phyloP scores from a whole-genome alignment of 768 basidiomycete genomes.

The Infundibulicybe gibba region DNA sequence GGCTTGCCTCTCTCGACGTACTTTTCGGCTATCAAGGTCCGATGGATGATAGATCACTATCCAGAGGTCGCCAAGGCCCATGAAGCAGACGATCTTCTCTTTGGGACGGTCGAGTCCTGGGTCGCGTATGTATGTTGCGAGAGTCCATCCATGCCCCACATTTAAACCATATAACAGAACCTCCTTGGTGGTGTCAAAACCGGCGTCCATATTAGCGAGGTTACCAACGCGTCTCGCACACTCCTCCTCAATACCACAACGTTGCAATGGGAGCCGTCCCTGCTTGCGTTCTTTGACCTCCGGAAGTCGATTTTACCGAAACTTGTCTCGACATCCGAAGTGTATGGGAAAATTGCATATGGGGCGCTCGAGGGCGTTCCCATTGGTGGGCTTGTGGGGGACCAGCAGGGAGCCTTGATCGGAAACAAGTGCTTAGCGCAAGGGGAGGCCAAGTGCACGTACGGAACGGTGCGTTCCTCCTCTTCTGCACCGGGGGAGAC shows the following conservation, averaged over 20 bases:
- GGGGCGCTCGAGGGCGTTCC: conserved; percentile 73
- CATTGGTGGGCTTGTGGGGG: conserved; percentile 93
- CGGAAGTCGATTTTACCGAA: conserved; percentile 75
- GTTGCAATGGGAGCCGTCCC: conserved; percentile 77
- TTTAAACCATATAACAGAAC: conserved; percentile 44
- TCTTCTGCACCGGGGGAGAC: conserved; percentile 91
- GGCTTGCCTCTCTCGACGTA: conserved; percentile 96
- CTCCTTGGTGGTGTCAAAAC: conserved; percentile 72
- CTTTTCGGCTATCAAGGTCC: conserved; percentile 94
- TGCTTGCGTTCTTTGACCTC: conserved; percentile 86
- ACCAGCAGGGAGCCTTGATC: conserved; percentile 95
- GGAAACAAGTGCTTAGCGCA: conserved; percentile 92
- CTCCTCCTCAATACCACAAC: conserved; percentile 83
- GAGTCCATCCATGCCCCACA: too few species aligned
- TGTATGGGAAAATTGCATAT: conserved; percentile 75
- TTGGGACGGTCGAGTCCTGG: conserved; percentile 98
- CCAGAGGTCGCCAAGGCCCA: conserved; percentile 75
- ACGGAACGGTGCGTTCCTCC: conserved; percentile 96
- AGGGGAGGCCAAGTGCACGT: conserved; percentile 97
- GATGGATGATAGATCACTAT: conserved; percentile 94
- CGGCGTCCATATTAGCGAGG: conserved; percentile 83
- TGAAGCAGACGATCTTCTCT: conserved; percentile 74
- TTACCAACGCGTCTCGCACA: conserved; percentile 95
- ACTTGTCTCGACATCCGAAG: conserved; percentile 88
- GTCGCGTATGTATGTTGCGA: conserved; percentile 67